phyloP scores from a whole-genome alignment of 2,329 filamentous ascomycete genomes.

The Penicillium sp. region DNA sequence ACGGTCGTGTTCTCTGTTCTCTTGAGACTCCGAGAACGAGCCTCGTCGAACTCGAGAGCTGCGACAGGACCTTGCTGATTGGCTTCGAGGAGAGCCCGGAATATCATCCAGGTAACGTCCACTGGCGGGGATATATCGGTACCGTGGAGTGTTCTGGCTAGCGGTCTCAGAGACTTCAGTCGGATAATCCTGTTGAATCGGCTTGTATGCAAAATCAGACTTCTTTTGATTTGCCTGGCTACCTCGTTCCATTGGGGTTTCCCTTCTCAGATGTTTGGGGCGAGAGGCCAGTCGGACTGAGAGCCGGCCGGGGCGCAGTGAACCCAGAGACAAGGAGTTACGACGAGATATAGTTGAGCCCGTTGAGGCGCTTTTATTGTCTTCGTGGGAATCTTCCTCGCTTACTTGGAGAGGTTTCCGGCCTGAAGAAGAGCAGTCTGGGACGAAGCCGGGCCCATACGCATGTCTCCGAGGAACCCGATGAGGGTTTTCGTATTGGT shows the following conservation, averaged over 20 bases:
- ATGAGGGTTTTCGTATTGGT: slow-evolving; percentile 32
- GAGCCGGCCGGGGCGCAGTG: slow-evolving; percentile 27
- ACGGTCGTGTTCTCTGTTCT: slow-evolving; percentile 5
- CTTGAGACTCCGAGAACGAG: slow-evolving; percentile 12
- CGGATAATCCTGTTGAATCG: slow-evolving; percentile 32
- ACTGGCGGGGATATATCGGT: slow-evolving; percentile 35
- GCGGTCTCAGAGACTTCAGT: slow-evolving; percentile 27
- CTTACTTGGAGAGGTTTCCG: background rate
- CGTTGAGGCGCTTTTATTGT: slow-evolving; percentile 5
- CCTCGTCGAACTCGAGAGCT: slow-evolving; percentile 6
- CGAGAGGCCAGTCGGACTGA: slow-evolving; percentile 29
- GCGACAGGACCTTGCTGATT: slow-evolving; percentile 15
- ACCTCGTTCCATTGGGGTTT: slow-evolving; percentile 9
- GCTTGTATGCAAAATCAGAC: slow-evolving; percentile 35
- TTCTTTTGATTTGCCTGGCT: slow-evolving; percentile 8
- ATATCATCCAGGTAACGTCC: slow-evolving; percentile 26
- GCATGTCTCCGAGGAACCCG: slow-evolving; percentile 13
- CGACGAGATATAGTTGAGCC: slow-evolving; percentile 8
- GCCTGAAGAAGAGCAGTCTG: slow-evolving; percentile 17
- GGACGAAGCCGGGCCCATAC: slow-evolving; percentile 33
- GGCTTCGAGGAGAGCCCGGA: slow-evolving; percentile 11
- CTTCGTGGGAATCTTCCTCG: slow-evolving; percentile 10
- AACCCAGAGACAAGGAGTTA: slow-evolving; percentile 22
- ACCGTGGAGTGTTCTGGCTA: slow-evolving; percentile 18
- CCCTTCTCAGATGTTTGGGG: slow-evolving; percentile 15